These are phyloP conservation scores for Tympanopsis confertula DNA, from an alignment of 2,329 filamentous ascomycete species.

Conservation along the genomic window DNA sequence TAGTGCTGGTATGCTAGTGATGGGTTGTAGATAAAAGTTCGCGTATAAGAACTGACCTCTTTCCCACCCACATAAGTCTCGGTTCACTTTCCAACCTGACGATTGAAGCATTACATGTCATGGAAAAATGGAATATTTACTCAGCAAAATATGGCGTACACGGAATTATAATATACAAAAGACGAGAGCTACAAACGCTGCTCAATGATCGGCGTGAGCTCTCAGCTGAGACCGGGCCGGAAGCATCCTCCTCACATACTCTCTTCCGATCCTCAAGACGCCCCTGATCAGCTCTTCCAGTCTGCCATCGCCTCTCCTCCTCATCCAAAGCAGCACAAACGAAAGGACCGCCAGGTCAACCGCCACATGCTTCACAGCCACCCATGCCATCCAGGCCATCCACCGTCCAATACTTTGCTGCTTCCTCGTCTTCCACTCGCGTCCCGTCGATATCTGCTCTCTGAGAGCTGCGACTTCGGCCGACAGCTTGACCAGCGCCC, in stretches of 20 bases:
- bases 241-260: conserved; percentile 46
- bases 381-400: conserved; percentile 61
- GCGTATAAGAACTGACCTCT: too few relatives aligned
- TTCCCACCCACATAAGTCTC: too few relatives aligned
- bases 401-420: conserved; percentile 57
- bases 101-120: too few relatives aligned
- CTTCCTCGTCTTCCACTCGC: conserved; percentile 58
- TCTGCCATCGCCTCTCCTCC: conserved; percentile 57
- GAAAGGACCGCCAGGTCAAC: conserved; percentile 58
- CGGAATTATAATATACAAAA: background rate
- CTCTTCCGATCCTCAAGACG: conserved; percentile 40
- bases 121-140: too few relatives aligned
- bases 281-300: conserved; percentile 65
- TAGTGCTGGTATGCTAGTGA: too few relatives aligned
- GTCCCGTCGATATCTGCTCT: conserved; percentile 73
- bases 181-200: background rate
- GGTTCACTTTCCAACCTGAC: too few relatives aligned
- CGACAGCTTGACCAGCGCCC: conserved; percentile 76
- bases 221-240: conserved; percentile 25
- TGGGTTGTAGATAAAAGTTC: too few relatives aligned
- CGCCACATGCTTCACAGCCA: conserved; percentile 59
- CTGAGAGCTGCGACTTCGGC: conserved; percentile 84
- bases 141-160: background rate
- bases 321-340: conserved; percentile 60
- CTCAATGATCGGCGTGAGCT: background rate